Percentiles rank a stretch among this genome's conserved stretches.
Evolutionary conservation across 208 protist genomes (phyloP).

Genomic region (Trypanosoma brucei): DNA sequence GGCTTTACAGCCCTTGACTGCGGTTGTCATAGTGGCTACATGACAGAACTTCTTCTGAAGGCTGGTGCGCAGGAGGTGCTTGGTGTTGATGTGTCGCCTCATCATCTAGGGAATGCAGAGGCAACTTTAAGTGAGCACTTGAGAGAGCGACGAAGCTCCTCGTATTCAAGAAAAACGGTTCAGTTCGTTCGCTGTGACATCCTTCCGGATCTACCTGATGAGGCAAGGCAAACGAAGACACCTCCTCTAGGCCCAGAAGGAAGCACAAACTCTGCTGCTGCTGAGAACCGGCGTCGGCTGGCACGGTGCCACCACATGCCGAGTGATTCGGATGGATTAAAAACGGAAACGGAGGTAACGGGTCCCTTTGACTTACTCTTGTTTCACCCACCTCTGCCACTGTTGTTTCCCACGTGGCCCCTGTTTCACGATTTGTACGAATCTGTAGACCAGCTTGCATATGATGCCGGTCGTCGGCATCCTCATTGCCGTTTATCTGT

Average conservation of each 20-base stretch:
- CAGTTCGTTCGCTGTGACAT: constrained; percentile 26
- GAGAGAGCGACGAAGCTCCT: constrained; percentile 26
- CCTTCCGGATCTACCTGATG: constrained; percentile 7
- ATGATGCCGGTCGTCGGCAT: constrained; percentile 9
- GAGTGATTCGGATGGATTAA: constrained; percentile 1
- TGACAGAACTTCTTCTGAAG: constrained; percentile 55
- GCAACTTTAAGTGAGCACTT: constrained; percentile 58
- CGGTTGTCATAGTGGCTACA: constrained; percentile 71
- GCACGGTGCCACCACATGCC: constrained; percentile 12
- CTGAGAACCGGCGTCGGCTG: constrained; percentile 21
- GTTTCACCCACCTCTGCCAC: constrained; percentile 33
- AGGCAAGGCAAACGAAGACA: neutral
- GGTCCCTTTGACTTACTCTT: constrained; percentile 42
- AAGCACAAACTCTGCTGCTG: constrained; percentile 13
- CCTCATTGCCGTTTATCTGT: constrained; percentile 20
- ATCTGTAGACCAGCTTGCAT: neutral
- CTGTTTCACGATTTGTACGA: constrained; percentile 3
- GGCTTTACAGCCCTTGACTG: constrained; percentile 66
- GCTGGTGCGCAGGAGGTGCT: constrained; percentile 49
- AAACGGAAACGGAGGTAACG: constrained; percentile 1
- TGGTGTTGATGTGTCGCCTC: constrained; percentile 36
- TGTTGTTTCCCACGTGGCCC: constrained; percentile 25
- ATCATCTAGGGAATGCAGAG: constrained; percentile 52
- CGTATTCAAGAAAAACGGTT: constrained; percentile 10
- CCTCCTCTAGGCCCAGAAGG: neutral